Evolutionary conservation across 2,329 filamentous ascomycete genomes (phyloP).

Genomic region (Cordyceps tenuipes): DNA sequence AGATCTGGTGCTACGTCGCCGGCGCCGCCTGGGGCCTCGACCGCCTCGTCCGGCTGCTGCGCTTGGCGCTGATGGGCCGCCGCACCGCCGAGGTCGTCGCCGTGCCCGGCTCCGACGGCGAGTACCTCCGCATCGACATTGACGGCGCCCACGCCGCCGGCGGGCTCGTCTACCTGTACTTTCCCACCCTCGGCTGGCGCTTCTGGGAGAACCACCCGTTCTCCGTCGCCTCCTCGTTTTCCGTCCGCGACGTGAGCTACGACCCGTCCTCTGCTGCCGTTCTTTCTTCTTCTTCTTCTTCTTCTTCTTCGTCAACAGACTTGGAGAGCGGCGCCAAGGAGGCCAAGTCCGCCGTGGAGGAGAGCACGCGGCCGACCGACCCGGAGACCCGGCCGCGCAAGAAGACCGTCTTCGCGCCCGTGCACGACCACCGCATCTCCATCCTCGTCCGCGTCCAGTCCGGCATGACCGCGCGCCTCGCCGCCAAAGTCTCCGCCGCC

Average conservation of each 20-base stretch:
- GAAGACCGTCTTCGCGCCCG: neutral
- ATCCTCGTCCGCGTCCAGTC: constrained; percentile 19
- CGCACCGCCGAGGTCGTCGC: constrained; percentile 18
- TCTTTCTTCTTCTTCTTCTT: neutral
- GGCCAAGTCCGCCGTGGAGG: neutral
- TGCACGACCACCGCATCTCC: constrained; percentile 9
- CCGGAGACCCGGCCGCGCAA: neutral
- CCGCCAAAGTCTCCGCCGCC: constrained; percentile 4
- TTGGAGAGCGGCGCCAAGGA: neutral
- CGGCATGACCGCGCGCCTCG: constrained; percentile 19
- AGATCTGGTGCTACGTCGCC: constrained; percentile 28
- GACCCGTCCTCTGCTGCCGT: neutral
- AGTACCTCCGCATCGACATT: constrained; percentile 26
- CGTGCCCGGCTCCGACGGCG: constrained; percentile 20
- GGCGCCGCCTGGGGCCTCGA: constrained; percentile 25
- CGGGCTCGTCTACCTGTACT: constrained; percentile 27
- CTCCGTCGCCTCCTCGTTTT: constrained; percentile 18
- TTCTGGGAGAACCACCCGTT: constrained; percentile 32
- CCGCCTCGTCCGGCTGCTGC: constrained; percentile 19
- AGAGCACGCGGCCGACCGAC: neutral
- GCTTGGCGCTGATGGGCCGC: constrained; percentile 18
- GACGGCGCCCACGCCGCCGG: constrained; percentile 16
- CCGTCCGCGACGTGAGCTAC: neutral
- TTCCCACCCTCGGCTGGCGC: constrained; percentile 26
- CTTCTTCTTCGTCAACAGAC: neutral